phyloP scores from a whole-genome alignment of 306 rosid species.

The Alnus glutinosa region DNA sequence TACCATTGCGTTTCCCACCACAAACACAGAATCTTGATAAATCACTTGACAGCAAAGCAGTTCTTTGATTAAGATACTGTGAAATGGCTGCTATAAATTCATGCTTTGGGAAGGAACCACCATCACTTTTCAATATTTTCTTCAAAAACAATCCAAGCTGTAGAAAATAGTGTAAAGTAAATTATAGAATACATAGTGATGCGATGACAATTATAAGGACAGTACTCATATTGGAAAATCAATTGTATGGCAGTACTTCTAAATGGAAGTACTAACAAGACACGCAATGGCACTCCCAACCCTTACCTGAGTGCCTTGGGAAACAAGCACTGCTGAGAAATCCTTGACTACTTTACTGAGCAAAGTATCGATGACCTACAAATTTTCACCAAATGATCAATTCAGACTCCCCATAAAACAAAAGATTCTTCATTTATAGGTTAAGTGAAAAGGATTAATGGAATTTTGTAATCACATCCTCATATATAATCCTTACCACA shows the following conservation, averaged over 20 bases:
- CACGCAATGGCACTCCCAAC: conserved; percentile 14
- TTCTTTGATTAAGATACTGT: conserved; percentile 64
- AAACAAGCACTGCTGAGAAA: conserved; percentile 82
- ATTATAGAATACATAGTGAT: not conserved
- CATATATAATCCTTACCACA: not conserved
- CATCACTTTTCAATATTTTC: conserved; percentile 66
- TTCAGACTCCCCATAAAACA: conserved; percentile 30
- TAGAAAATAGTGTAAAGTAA: conserved; percentile 17
- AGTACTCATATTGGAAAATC: not conserved
- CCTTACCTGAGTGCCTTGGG: conserved; percentile 90
- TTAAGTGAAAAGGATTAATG: not conserved
- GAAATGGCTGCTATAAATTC: conserved; percentile 70
- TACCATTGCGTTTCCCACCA: conserved; percentile 56
- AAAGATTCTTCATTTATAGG: not conserved
- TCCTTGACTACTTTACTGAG: conserved; percentile 74
- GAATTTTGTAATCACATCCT: not conserved
- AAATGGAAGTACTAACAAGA: conserved; percentile 13
- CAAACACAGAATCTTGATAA: conserved; percentile 71
- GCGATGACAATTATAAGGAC: conserved; percentile 8
- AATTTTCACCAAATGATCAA: conserved; percentile 23
- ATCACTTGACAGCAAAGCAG: conserved; percentile 62
- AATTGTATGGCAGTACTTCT: conserved; percentile 4
- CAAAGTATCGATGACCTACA: conserved; percentile 78
- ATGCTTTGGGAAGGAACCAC: conserved; percentile 51
- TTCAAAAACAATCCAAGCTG: conserved; percentile 85